A percentile compares a stretch with the other conserved stretches of the same genome.
Evolutionary conservation across 2,329 filamentous ascomycete genomes (phyloP).

Genomic region (Sclerotinia sclerotiorum): DNA sequence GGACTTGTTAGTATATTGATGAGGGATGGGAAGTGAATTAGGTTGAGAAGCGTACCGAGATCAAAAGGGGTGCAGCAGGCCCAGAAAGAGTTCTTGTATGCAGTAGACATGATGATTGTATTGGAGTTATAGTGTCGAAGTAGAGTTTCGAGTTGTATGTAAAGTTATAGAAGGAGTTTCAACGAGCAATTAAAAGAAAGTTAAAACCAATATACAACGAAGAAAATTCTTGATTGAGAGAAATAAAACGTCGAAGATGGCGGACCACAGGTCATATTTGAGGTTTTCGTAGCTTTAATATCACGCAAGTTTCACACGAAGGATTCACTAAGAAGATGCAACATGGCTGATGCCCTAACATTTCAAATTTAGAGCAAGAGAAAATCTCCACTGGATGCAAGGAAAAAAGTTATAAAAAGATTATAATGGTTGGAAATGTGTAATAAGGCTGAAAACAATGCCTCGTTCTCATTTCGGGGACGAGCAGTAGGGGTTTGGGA

Average conservation of each 20-base stretch:
- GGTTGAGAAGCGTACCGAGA: slow-evolving; percentile 11
- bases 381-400: background rate
- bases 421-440: background rate
- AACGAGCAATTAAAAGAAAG: background rate
- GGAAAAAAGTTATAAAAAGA: slow-evolving; percentile 6
- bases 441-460: slow-evolving; percentile 15
- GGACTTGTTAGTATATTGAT: background rate
- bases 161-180: background rate
- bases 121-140: background rate
- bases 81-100: slow-evolving; percentile 20
- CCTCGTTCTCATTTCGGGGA: slow-evolving; percentile 14
- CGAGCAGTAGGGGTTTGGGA: background rate
- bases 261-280: slow-evolving; percentile 3
- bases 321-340: slow-evolving; percentile 2
- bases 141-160: background rate
- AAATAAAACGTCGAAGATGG: background rate
- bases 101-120: background rate
- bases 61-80: slow-evolving; percentile 16
- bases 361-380: background rate
- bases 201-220: background rate
- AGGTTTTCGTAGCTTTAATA: background rate
- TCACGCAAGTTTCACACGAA: background rate
- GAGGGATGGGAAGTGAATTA: background rate
- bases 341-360: background rate
- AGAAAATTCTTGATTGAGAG: background rate